These are phyloP conservation scores for Naganishia vishniacii DNA, from an alignment of 768 basidiomycete species.

Conservation along the genomic window DNA sequence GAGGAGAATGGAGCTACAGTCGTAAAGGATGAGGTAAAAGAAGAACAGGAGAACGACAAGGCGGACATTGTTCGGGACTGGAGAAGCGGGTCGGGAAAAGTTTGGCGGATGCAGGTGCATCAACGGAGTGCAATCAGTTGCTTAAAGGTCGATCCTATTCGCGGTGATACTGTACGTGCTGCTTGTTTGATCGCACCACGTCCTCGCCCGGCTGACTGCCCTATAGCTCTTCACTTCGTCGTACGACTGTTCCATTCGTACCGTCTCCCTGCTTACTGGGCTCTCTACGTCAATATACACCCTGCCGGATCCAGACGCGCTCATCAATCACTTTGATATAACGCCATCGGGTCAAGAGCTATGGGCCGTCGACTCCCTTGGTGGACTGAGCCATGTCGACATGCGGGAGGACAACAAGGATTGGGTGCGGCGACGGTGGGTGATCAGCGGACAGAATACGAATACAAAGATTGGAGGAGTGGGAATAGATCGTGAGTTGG, in stretches of 20 bases:
- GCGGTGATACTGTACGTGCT: slow-evolving; percentile 39
- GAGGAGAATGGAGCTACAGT: slow-evolving; percentile 39
- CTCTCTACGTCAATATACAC: slow-evolving; percentile 48
- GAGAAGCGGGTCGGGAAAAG: neutral
- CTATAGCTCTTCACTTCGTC: slow-evolving; percentile 48
- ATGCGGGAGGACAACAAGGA: slow-evolving; percentile 39
- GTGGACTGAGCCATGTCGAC: slow-evolving; percentile 47
- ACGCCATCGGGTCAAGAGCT: slow-evolving; percentile 42
- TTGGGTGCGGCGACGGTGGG: slow-evolving; percentile 36
- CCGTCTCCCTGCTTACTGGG: slow-evolving; percentile 45
- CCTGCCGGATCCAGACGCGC: slow-evolving; percentile 44
- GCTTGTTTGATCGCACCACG: neutral
- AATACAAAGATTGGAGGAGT: slow-evolving; percentile 49
- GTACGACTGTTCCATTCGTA: slow-evolving; percentile 51
- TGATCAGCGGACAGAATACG: slow-evolving; percentile 36
- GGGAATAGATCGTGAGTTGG: slow-evolving; percentile 43
- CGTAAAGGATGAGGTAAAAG: slow-evolving; percentile 30
- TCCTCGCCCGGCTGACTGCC: neutral
- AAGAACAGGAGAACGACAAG: slow-evolving; percentile 31
- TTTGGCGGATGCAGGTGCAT: slow-evolving; percentile 48
- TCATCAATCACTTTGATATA: slow-evolving; percentile 51
- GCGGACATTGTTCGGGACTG: slow-evolving; percentile 5
- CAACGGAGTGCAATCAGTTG: slow-evolving; percentile 42
- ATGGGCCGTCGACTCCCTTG: slow-evolving; percentile 45
- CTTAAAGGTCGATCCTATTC: slow-evolving; percentile 48